Conservation (phyloP, 805 yeast species). For the Vanderwaltozyma verrucispora region DNA sequence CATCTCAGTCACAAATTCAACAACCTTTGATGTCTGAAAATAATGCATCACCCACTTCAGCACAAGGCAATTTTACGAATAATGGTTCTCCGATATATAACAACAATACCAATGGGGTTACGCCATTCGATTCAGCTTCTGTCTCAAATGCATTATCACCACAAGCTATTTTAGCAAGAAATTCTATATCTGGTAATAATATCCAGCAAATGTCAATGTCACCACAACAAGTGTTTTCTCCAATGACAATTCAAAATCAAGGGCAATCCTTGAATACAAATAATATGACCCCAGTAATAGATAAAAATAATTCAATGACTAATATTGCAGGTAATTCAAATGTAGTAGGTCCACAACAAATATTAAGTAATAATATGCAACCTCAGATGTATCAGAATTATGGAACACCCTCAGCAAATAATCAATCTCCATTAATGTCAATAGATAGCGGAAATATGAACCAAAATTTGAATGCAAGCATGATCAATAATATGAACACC, state of each 20-base stretch:
- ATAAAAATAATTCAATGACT: conserved; percentile 6
- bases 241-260: conserved; percentile 5
- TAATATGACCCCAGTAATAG: conserved; percentile 2
- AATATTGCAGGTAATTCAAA: conserved; percentile 5
- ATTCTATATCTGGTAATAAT: conserved; percentile 8
- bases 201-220: conserved; percentile 18
- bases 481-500: too few species aligned
- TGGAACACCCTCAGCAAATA: not conserved
- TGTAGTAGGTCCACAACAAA: conserved; percentile 22
- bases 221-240: conserved; percentile 19
- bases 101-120: not conserved
- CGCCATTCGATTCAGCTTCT: not conserved
- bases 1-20: not conserved
- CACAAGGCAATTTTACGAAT: not conserved
- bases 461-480: not conserved
- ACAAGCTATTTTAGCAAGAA: conserved; percentile 26
- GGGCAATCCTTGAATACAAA: not conserved
- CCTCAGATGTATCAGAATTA: conserved; percentile 2
- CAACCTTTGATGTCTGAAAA: not conserved
- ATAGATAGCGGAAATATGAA: not conserved
- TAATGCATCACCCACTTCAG: not conserved
- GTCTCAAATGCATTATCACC: conserved; percentile 16
- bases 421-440: conserved; percentile 2
- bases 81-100: conserved; percentile 1
- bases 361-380: conserved; percentile 7